Conservation (phyloP, 2,329 filamentous ascomycete species). For the Fusarium bactridioides region DNA sequence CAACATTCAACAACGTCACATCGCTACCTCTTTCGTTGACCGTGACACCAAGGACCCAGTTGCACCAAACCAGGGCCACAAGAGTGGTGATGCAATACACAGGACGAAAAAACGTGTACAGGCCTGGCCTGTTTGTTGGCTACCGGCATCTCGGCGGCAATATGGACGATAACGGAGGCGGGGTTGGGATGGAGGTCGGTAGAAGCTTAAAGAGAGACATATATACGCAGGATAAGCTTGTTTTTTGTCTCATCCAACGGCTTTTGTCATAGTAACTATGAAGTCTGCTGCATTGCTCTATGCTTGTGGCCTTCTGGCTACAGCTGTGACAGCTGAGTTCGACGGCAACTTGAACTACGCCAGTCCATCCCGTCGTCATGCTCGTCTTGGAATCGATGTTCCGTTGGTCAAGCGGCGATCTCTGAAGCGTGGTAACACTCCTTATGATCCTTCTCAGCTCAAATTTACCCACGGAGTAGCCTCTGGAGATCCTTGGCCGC, state of each 20-base stretch:
- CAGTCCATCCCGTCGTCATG: slow-evolving; percentile 71
- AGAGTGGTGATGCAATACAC: slow-evolving; percentile 14
- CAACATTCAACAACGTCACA: not conserved
- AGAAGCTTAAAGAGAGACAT: slow-evolving; percentile 8
- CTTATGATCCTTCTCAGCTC: slow-evolving; percentile 45
- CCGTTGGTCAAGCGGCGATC: slow-evolving; percentile 39
- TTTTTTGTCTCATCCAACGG: not conserved
- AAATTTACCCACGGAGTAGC: slow-evolving; percentile 71
- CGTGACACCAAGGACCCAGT: slow-evolving; percentile 4
- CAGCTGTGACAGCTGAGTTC: slow-evolving; percentile 12
- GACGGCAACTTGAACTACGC: slow-evolving; percentile 70
- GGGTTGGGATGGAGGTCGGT: not conserved
- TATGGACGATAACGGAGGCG: not conserved
- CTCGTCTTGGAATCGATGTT: slow-evolving; percentile 71
- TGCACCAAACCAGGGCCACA: not conserved
- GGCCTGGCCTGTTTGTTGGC: slow-evolving; percentile 12
- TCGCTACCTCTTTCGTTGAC: slow-evolving; percentile 18
- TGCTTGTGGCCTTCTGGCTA: slow-evolving; percentile 5
- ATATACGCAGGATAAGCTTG: not conserved
- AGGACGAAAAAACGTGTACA: slow-evolving; percentile 25
- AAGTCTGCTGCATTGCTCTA: not conserved
- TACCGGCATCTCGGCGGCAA: not conserved
- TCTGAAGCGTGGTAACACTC: slow-evolving; percentile 11
- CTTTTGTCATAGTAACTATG: slow-evolving; percentile 3
- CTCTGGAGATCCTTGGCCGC: slow-evolving; percentile 59